A percentile compares a stretch with the other conserved stretches of the same genome.
These are phyloP conservation scores for Cunninghamia lanceolata DNA, from an alignment of 75 land plant species.

Conservation along the genomic window DNA sequence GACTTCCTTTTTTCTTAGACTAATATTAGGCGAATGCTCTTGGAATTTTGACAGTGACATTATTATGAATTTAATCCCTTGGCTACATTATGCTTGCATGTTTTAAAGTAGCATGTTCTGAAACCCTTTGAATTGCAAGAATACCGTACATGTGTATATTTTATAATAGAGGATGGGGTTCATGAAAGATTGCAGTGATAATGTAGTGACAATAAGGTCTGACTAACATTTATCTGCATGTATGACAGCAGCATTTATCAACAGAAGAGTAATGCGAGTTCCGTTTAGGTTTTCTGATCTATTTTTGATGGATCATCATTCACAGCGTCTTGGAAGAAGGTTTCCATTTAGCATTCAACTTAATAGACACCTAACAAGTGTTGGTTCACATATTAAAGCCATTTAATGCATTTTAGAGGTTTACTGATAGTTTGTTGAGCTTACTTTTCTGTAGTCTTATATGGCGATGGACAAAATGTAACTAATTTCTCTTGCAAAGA, in stretches of 20 bases:
- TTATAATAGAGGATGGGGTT: slow-evolving; percentile 13
- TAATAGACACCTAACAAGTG: not conserved
- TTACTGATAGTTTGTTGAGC: no score
- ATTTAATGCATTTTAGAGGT: no score
- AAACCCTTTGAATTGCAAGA: slow-evolving; percentile 4
- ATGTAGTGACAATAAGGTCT: slow-evolving; percentile 11
- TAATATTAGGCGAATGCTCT: no score
- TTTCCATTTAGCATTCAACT: no score
- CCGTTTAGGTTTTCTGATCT: slow-evolving; percentile 1
- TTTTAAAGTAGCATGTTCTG: slow-evolving; percentile 5
- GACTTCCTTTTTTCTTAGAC: no score
- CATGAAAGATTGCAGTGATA: slow-evolving; percentile 8
- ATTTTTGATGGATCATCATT: no score
- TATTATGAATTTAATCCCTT: not conserved
- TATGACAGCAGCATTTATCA: slow-evolving; percentile 13
- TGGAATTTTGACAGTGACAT: not conserved
- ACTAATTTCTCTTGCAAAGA: not conserved
- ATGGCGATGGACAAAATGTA: no score
- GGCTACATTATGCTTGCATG: slow-evolving; percentile 11
- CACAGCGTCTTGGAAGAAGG: no score
- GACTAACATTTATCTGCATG: slow-evolving; percentile 7
- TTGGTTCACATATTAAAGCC: no score
- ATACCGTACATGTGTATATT: slow-evolving; percentile 7
- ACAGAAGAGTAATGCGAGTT: slow-evolving; percentile 1
- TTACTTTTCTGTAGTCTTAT: no score